Evolutionary conservation across 2,329 filamentous ascomycete species (phyloP), one percentile per base, ranked within the genome.

Genomic region (Pyricularia grisea): DNA sequence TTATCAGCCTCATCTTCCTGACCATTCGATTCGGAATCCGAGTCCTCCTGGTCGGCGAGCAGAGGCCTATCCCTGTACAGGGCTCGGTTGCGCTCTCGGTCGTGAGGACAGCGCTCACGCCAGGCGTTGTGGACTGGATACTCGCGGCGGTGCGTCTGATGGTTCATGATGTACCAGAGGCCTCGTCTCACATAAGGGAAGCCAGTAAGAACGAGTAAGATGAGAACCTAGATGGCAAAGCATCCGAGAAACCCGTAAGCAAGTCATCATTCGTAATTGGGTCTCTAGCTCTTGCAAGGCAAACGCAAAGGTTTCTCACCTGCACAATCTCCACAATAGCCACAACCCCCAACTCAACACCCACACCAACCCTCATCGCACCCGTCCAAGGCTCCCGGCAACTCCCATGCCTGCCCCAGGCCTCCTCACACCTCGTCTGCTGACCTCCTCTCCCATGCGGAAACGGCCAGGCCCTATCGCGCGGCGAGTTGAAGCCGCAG

Each of bases 391-490:
- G 81, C 0, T 69, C 81, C 11, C 82, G 74, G 69, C 90, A 92
- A 0, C 83, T 76, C 17, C 69, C 74, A 0, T 74, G 76, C 33
- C 86, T 79, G 0, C 80, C 79, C 71, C 82, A 87, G 4, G 81
- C 76, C 65, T 79, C 75, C 4, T 78, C 72, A 73, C 88, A 90
- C 14, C 25, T 69, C 73, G 72, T 67, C 76, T 7, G 5, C 2
- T 61, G 67, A 11, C 67, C 65, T 71, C 68, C 78, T 69, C 68
- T 70, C 55, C 67, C 67, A 0, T 68, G 71, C 0, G 81, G 80
- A 70, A 90, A 91, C 0, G 90, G 90, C 80, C 84, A 92, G 0
- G 85, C 84, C 72, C 84, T 85, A 73, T 93, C 89, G 33, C 75
- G 77, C 31, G 86, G 75, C 4, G 80, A 83, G 69, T 82, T 82